Evolutionary conservation across 768 basidiomycete species (phyloP), one percentile per base, ranked within the genome.

Genomic region (Suillus fuscotomentosus): DNA sequence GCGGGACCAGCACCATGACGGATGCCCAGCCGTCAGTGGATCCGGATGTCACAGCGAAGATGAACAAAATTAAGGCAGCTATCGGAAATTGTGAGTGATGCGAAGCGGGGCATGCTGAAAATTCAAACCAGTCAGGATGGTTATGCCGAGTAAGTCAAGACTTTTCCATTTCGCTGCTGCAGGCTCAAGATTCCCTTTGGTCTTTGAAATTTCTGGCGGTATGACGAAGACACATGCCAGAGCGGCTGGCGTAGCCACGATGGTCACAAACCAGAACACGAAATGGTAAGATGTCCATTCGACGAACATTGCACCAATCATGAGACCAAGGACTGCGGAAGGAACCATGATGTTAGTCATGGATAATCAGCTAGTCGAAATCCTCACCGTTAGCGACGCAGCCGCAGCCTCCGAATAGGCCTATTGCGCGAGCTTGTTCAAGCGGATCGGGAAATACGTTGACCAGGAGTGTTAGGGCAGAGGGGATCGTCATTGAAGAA

Each of bases 401-500:
- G 24, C 82, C 83, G 55, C 78, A 75, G 14, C 81, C 78, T 60
- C 82, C 83, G 63, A 85, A 81, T 0, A 82, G 65, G 8, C 77
- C 77, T 22, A 88, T 78, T 10, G 83, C 86, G 27, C 75, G 76
- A 51, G 83, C 78, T 67, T 86, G 84, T 53, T 79, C 76, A 7
- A 65, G 66, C 5, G 80, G 80, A 17, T 83, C 79, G 0, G 84
- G 81, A 71, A 82, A 87, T 67, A 83, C 73, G 55, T 79, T 77
- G 7, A 86, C 82, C 24, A 86, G 77, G 41, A 87, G 75, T 47
- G 79, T 73, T 22, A 83, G 72, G 11, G 84, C 81, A 3, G 84
- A 82, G 2, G 85, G 85, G 45, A 85, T 78, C 9, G 82, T 82
- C 75, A 85, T 71, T 2, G 84, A 77, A 24, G 82, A 84, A 14